phyloP scores from a whole-genome alignment of 2,329 filamentous ascomycete genomes.

The Aureobasidium sp. region DNA sequence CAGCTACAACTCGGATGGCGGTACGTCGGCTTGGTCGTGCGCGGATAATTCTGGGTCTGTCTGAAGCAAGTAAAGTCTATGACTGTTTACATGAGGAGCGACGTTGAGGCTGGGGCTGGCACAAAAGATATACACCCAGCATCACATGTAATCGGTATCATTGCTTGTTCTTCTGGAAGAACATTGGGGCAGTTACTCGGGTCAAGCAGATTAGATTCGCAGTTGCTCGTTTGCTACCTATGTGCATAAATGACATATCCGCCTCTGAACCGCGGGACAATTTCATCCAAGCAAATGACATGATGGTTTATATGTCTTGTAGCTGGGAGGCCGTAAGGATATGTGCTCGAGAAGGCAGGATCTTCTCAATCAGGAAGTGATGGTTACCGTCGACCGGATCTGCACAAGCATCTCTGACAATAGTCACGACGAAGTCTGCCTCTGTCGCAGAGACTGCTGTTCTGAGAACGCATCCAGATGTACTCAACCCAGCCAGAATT shows the following conservation, averaged over 20 bases:
- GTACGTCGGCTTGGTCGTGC: constrained; percentile 37
- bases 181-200: too few relatives aligned
- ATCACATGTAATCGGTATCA: too few relatives aligned
- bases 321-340: background rate
- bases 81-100: too few relatives aligned
- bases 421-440: background rate
- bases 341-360: background rate
- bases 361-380: background rate
- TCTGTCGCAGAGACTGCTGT: background rate
- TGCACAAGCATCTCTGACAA: background rate
- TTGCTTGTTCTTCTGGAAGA: too few relatives aligned
- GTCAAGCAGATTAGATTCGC: too few relatives aligned
- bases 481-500: constrained; percentile 20
- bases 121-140: too few relatives aligned
- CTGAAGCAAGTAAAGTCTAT: background rate
- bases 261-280: background rate
- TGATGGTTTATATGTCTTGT: too few relatives aligned
- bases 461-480: background rate
- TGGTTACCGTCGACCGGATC: background rate
- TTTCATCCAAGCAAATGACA: background rate
- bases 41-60: constrained; percentile 35
- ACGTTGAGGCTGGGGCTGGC: too few relatives aligned
- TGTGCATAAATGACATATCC: too few relatives aligned
- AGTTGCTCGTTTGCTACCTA: too few relatives aligned
- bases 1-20: constrained; percentile 30